Percentiles rank a stretch among this genome's conserved stretches.
Evolutionary conservation across 164 flowering plant species (phyloP).

Genomic region (Macadamia integrifolia): DNA sequence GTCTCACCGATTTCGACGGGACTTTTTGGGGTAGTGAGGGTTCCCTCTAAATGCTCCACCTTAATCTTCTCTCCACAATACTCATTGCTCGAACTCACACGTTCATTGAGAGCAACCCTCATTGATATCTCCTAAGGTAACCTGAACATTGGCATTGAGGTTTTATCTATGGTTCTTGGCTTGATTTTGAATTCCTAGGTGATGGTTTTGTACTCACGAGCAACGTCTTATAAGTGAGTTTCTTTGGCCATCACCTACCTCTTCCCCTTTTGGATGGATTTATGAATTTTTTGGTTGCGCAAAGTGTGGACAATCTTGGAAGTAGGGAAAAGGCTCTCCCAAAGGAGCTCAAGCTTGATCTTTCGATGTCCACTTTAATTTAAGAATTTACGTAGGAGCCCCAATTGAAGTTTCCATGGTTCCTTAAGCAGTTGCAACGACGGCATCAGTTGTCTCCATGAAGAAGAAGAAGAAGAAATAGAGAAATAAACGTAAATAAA

Average conservation of each 20-base stretch:
- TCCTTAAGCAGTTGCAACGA: too few relatives aligned
- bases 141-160: constrained; percentile 37
- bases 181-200: constrained; percentile 19
- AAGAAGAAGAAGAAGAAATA: too few relatives aligned
- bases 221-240: constrained; percentile 37
- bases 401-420: constrained; percentile 58
- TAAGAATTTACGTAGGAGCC: constrained; percentile 18
- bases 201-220: constrained; percentile 51
- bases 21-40: too few relatives aligned
- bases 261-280: constrained; percentile 36
- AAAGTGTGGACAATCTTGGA: constrained; percentile 83
- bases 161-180: not conserved
- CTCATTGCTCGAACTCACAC: constrained; percentile 36
- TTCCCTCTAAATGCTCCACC: constrained; percentile 48
- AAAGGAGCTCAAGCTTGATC: constrained; percentile 52
- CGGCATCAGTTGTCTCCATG: too few relatives aligned
- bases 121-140: constrained; percentile 81
- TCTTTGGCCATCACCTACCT: constrained; percentile 43
- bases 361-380: constrained; percentile 42
- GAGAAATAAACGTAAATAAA: too few relatives aligned
- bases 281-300: constrained; percentile 76
- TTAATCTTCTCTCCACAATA: constrained; percentile 44
- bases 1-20: too few relatives aligned
- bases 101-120: constrained; percentile 37
- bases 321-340: constrained; percentile 59